Evolutionary conservation across 148 eudicot species (phyloP), one percentile per base, ranked within the genome.

Genomic region (Spergularia bocconei): DNA sequence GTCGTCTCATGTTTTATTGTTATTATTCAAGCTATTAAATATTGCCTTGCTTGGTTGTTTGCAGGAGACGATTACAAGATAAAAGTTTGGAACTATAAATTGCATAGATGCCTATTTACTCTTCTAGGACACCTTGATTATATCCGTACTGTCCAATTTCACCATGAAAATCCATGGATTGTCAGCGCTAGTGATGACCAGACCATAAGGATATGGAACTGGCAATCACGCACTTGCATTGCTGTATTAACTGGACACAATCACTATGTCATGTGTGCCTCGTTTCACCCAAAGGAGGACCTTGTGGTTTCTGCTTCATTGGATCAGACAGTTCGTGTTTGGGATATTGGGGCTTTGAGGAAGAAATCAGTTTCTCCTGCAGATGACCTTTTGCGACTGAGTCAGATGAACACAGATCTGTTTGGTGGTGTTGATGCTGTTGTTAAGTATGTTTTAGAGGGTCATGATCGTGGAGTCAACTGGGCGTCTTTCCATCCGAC

Each of bases 401-500:
- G 85, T 82, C 97, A 91, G 86, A 91, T 93, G 98, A 91, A 93
- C 72, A 75, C 90, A 23, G 98, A 93, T 76, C 83, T 93, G 50
- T 93, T 91, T 87, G 94, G 94, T 54, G 90, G 91, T 54, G 90
- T 90, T 73, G 94, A 90, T 74, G 94, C 86, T 80, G 91, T 88
- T 76, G 91, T 90, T 61, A 90, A 90, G 81, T 90, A 90, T 85
- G 94, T 88, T 33, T 76, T 90, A 83, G 98, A 93, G 85, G 98
- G 98, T 70, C 98, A 93, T 87, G 98, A 93, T 74, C 89, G 98
- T 56, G 98, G 98, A 73, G 98, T 93, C 73, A 93, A 93, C 68
- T 93, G 98, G 98, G 98, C 98, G 72, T 78, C 97, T 73, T 91
- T 93, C 76, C 98, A 93, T 84, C 98, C 97, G 11, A 87, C 94